These are phyloP conservation scores for Actinomucor elegans DNA, from an alignment of 371 early-diverging fungal genomes.

Conservation along the genomic window DNA sequence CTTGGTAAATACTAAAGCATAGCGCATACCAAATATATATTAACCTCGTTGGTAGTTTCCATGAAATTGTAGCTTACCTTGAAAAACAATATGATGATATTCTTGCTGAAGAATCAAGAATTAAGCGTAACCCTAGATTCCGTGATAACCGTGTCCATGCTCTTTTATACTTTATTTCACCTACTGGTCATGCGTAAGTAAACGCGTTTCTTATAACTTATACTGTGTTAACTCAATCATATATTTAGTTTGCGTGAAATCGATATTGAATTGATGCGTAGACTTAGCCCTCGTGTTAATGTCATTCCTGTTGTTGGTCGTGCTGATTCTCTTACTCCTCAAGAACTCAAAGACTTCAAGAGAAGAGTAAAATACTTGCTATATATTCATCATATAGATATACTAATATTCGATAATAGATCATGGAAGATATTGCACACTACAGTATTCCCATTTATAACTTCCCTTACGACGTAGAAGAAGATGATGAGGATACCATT, in stretches of 20 bases:
- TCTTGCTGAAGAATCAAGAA: constrained; percentile 90
- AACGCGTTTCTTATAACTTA: neutral
- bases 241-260: constrained; percentile 83
- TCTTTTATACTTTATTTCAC: constrained; percentile 95
- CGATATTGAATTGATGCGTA: constrained; percentile 97
- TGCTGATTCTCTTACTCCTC: constrained; percentile 75
- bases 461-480: constrained; percentile 77
- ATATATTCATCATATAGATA: too few species aligned
- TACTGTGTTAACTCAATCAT: neutral
- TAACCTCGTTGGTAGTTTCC: constrained; percentile 46
- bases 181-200: constrained; percentile 92
- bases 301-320: constrained; percentile 92
- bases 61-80: constrained; percentile 90
- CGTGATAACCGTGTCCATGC: constrained; percentile 97
- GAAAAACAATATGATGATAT: constrained; percentile 96
- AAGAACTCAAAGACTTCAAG: constrained; percentile 78
- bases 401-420: constrained; percentile 28
- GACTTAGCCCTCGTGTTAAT: constrained; percentile 90
- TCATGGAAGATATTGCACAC: constrained; percentile 92
- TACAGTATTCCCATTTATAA: constrained; percentile 92
- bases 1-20: constrained; percentile 69
- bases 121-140: constrained; percentile 96
- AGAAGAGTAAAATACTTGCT: constrained; percentile 76
- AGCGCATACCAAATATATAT: constrained; percentile 36
- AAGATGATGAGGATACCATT: constrained; percentile 90